Evolutionary conservation across 1,284 basidiomycete genomes (phyloP).

Genomic region (Malassezia dermatis): DNA sequence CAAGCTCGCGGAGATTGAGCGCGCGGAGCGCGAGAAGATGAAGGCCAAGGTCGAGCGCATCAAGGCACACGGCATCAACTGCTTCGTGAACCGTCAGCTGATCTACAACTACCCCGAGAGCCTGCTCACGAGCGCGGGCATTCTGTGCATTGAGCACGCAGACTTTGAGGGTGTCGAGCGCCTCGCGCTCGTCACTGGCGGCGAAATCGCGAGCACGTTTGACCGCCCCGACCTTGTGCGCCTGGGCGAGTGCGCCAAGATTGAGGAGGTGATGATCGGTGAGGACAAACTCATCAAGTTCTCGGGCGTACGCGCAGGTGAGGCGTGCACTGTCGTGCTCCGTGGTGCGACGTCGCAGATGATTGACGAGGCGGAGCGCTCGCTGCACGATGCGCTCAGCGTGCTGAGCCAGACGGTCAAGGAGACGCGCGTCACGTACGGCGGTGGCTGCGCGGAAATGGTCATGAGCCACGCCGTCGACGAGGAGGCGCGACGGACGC

Average conservation of each 20-base stretch:
- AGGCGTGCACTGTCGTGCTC: slow-evolving; percentile 97
- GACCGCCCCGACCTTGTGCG: slow-evolving; percentile 86
- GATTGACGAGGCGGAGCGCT: slow-evolving; percentile 97
- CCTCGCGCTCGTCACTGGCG: slow-evolving; percentile 87
- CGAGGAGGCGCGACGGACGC: slow-evolving; percentile 69
- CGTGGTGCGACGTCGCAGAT: slow-evolving; percentile 95
- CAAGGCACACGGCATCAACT: slow-evolving; percentile 87
- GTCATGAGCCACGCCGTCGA: slow-evolving; percentile 90
- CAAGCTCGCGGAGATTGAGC: slow-evolving; percentile 92
- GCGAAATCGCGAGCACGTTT: slow-evolving; percentile 93
- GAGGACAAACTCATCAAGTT: slow-evolving; percentile 99
- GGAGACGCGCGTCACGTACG: slow-evolving; percentile 85
- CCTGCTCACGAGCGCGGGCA: slow-evolving; percentile 80
- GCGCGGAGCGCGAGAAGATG: slow-evolving; percentile 98
- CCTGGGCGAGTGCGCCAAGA: slow-evolving; percentile 82
- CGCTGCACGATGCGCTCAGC: slow-evolving; percentile 90
- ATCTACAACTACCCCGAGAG: slow-evolving; percentile 99
- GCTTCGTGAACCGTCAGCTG: slow-evolving; percentile 94
- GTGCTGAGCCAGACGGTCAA: slow-evolving; percentile 95
- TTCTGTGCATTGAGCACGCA: slow-evolving; percentile 94
- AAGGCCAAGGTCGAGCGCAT: slow-evolving; percentile 94
- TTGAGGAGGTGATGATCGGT: slow-evolving; percentile 98
- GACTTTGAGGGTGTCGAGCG: slow-evolving; percentile 99
- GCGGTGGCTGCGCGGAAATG: slow-evolving; percentile 97
- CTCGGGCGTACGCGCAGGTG: slow-evolving; percentile 91